A percentile compares a stretch with the other conserved stretches of the same genome.
These are phyloP conservation scores for Penicillium malachiteum DNA, from an alignment of 495 filamentous ascomycete species.

Conservation along the genomic window DNA sequence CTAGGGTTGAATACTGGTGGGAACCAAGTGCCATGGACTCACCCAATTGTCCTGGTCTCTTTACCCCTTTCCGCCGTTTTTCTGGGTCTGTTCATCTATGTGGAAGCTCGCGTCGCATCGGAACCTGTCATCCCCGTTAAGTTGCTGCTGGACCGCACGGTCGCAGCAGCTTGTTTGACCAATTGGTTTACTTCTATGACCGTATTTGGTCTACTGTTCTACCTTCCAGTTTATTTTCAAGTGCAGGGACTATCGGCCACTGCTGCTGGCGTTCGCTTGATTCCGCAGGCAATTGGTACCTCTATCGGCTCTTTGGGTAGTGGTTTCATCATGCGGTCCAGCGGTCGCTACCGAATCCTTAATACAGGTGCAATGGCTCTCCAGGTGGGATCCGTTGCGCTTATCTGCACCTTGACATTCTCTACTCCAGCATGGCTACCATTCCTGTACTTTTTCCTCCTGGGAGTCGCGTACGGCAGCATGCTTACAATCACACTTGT, in stretches of 20 bases:
- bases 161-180: slow-evolving; percentile 70
- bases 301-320: slow-evolving; percentile 67
- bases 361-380: slow-evolving; percentile 53
- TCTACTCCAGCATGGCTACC: slow-evolving; percentile 60
- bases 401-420: slow-evolving; percentile 55
- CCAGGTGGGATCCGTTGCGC: slow-evolving; percentile 48
- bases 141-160: slow-evolving; percentile 70
- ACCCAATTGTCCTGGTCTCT: slow-evolving; percentile 71
- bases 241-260: slow-evolving; percentile 70
- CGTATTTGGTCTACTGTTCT: slow-evolving; percentile 62
- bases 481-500: slow-evolving; percentile 79
- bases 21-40: slow-evolving; percentile 80
- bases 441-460: slow-evolving; percentile 65
- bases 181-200: slow-evolving; percentile 67
- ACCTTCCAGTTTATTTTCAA: slow-evolving; percentile 81
- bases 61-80: slow-evolving; percentile 64
- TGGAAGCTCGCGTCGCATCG: slow-evolving; percentile 61
- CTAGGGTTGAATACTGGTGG: slow-evolving; percentile 83
- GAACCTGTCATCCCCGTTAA: slow-evolving; percentile 87
- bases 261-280: slow-evolving; percentile 66
- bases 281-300: slow-evolving; percentile 64
- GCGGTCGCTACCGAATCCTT: slow-evolving; percentile 67
- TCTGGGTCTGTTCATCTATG: slow-evolving; percentile 56
- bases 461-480: slow-evolving; percentile 70
- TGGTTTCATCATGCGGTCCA: slow-evolving; percentile 75